Base-by-base conservation (phyloP, 1,284 basidiomycete species). In the Rugosomyces carneus region DNA sequence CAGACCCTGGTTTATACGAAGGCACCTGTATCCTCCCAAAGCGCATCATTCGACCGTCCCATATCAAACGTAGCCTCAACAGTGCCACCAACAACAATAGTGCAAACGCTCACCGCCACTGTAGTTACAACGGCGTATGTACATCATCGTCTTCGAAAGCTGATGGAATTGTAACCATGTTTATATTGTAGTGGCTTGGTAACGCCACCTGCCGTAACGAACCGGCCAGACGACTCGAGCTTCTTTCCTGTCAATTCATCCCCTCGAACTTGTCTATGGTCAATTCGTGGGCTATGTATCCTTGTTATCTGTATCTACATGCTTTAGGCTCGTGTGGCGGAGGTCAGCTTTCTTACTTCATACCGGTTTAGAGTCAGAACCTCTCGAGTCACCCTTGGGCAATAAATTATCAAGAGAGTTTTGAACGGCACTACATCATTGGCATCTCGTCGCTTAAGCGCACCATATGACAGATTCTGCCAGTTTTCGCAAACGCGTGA, bases 171-270 rank as follows among this genome's bases (percentile, higher is more conserved):
- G 13, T 1, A 20, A 26, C 29, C 18, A 11, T 19, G n/a, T 7
- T 19, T 32, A n/a, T n/a, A n/a, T n/a, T 21, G 8, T 11, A 32
- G 19, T 23, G 38, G 42, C 18, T 40, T 52, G 18, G 50, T 45
- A 19, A 52, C 51, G n/a, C 48, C 52, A 9, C 53, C 56, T 5
- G 55, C 56, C 2, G 51, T 48, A 3, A 49, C 45, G 8, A 47
- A 48, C 2, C 55, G 47, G 48, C 39, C 37, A 51, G 46, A n/a
- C 42, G 49, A 20, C 54, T 57, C 58, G 2, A 58, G 60, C n/a
- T 62, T 65, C 38, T 42, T 64, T 38, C 62, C 62, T 15, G 58
- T 64, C 5, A 67, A 63, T 42, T 50, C 55, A 11, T 57, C 53
- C 1, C 20, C n/a, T 27, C 58, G 1, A 58, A 59, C 15, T 62